Evolutionary conservation across 495 filamentous ascomycete genomes (phyloP).

Genomic region (Sordaria brevicollis): DNA sequence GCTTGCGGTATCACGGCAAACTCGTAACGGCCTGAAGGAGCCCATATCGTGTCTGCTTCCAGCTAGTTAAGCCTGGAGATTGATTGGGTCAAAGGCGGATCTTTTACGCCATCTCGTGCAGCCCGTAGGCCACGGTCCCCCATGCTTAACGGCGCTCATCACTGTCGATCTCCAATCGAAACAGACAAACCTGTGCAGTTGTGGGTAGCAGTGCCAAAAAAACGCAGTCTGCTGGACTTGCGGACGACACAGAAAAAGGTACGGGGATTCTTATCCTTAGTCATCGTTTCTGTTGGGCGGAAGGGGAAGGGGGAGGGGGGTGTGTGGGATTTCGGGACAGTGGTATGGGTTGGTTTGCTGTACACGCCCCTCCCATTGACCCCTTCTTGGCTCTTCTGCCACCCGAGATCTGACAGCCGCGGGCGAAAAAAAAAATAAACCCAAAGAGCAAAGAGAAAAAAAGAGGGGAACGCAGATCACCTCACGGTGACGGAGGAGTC

Average conservation of each 20-base stretch:
- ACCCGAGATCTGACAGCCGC: neutral
- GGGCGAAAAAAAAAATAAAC: neutral
- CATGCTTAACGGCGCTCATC: slow-evolving; percentile 20
- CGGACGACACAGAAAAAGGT: neutral
- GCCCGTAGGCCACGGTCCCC: slow-evolving; percentile 18
- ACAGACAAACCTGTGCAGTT: slow-evolving; percentile 10
- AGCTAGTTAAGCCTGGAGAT: slow-evolving; percentile 9
- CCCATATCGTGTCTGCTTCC: slow-evolving; percentile 17
- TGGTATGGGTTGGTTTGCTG: neutral
- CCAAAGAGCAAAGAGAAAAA: neutral
- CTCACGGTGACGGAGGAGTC: neutral
- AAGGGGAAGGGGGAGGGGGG: neutral
- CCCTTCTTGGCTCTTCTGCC: neutral
- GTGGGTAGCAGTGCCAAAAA: slow-evolving; percentile 7
- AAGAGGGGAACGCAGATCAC: neutral
- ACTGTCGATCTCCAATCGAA: slow-evolving; percentile 25
- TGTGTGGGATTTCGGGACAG: neutral
- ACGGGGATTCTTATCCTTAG: neutral
- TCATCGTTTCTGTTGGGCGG: neutral
- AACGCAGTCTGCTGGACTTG: neutral
- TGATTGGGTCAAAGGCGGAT: slow-evolving; percentile 14
- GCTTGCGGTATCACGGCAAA: neutral
- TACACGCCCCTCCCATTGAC: neutral
- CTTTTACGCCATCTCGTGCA: slow-evolving; percentile 25
- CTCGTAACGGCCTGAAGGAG: slow-evolving; percentile 4